Conservation (phyloP, 192 early-diverging fungal species). For the Rhizophagus prolifer region DNA sequence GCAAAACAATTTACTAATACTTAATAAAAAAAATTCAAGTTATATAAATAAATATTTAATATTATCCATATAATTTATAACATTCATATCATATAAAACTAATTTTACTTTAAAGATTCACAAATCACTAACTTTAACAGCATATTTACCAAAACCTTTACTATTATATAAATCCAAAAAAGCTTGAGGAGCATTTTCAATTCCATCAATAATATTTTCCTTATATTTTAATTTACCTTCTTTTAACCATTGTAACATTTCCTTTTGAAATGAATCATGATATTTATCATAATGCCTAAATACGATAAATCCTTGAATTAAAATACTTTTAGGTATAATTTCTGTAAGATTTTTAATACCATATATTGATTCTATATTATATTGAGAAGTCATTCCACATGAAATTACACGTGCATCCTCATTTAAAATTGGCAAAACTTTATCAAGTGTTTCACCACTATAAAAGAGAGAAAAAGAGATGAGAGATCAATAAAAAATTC, state of each 20-base stretch:
- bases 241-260: slow-evolving; percentile 37
- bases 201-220: slow-evolving; percentile 32
- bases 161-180: slow-evolving; percentile 62
- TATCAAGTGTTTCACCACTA: slow-evolving; percentile 72
- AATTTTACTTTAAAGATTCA: no score
- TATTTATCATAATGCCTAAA: slow-evolving; percentile 37
- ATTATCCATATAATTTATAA: no score
- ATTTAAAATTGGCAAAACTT: slow-evolving; percentile 65
- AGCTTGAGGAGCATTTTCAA: slow-evolving; percentile 49
- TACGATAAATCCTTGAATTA: slow-evolving; percentile 65
- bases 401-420: slow-evolving; percentile 60
- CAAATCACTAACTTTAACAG: slow-evolving; percentile 52
- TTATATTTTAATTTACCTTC: slow-evolving; percentile 40
- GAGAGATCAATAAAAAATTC: neutral
- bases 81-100: no score
- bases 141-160: slow-evolving; percentile 70
- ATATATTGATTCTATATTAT: slow-evolving; percentile 56
- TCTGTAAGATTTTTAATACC: slow-evolving; percentile 59
- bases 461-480: neutral
- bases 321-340: slow-evolving; percentile 56
- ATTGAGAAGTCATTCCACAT: slow-evolving; percentile 78
- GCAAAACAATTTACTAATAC: no score
- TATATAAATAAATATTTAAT: no score
- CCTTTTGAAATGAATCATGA: slow-evolving; percentile 25
- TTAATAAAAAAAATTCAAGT: no score